Conservation (phyloP, 2,329 filamentous ascomycete genomes). For the Ophiostoma ulmi region DNA sequence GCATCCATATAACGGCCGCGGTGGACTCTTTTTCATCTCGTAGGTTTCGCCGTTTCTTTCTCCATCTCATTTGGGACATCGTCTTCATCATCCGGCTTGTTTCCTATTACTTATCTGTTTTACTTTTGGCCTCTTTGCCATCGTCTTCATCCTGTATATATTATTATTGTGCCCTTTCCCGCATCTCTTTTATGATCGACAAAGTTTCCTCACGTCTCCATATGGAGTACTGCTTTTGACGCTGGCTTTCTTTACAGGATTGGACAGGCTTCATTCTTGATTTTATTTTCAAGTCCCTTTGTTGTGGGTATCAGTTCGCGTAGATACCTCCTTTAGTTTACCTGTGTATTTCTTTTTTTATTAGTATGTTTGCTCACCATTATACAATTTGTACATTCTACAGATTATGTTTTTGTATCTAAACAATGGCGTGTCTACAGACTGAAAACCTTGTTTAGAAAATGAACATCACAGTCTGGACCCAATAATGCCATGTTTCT, state of each 20-base stretch:
- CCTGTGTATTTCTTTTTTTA: neutral
- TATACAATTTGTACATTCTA: too few relatives aligned
- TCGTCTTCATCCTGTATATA: conserved; percentile 1
- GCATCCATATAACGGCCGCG: neutral
- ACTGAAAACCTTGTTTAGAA: too few relatives aligned
- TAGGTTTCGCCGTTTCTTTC: neutral
- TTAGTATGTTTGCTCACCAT: too few relatives aligned
- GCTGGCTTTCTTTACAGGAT: neutral
- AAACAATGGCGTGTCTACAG: too few relatives aligned
- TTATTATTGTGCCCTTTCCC: neutral
- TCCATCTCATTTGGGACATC: neutral
- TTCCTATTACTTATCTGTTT: neutral
- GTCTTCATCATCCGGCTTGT: neutral
- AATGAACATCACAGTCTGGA: too few relatives aligned
- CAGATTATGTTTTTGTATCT: too few relatives aligned
- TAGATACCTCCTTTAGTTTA: neutral
- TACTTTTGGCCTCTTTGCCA: neutral
- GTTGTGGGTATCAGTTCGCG: neutral
- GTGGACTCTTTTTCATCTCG: neutral
- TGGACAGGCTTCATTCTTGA: neutral
- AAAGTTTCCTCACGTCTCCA: neutral
- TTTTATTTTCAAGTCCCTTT: neutral
- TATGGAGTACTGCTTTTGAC: neutral
- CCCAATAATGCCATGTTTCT: too few relatives aligned
- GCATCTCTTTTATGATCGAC: neutral